These are phyloP conservation scores for Pseudonitzschia multiseries DNA, from an alignment of 108 stramenopile genomes.

Conservation along the genomic window DNA sequence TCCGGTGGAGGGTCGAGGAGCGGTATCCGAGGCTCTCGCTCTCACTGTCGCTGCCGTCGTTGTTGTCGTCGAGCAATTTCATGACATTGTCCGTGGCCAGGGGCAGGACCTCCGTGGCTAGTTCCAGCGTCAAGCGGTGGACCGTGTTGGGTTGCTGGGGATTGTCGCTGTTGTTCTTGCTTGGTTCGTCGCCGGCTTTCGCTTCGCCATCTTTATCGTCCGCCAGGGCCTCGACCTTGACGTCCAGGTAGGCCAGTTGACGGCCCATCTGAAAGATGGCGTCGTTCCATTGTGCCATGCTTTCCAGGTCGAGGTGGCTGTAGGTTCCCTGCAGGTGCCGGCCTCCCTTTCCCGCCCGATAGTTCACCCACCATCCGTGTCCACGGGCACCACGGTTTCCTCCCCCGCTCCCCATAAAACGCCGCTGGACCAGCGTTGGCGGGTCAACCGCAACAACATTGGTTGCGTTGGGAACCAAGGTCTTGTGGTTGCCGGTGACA, in stretches of 20 bases:
- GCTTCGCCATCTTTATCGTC: background rate
- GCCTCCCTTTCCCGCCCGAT: conserved; percentile 80
- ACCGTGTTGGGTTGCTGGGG: conserved; percentile 1
- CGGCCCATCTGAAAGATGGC: conserved; percentile 54
- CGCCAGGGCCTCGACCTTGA: conserved; percentile 31
- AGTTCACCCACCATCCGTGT: conserved; percentile 86
- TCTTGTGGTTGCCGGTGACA: too few relatives aligned
- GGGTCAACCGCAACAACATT: too few relatives aligned
- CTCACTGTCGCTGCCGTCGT: background rate
- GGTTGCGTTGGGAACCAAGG: background rate
- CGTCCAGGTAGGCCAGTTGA: conserved; percentile 37
- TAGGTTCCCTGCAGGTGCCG: conserved; percentile 90
- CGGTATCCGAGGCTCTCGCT: conserved; percentile 57
- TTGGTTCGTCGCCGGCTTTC: background rate
- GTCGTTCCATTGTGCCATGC: conserved; percentile 60
- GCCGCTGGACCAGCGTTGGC: background rate
- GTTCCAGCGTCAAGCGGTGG: conserved; percentile 56
- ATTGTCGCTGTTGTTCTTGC: conserved; percentile 19
- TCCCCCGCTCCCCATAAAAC: conserved; percentile 35
- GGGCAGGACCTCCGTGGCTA: conserved; percentile 70
- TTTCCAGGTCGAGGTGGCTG: conserved; percentile 59
- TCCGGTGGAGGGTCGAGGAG: conserved; percentile 56
- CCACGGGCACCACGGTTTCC: conserved; percentile 80
- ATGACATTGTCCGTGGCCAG: conserved; percentile 67
- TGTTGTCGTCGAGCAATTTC: conserved; percentile 23